Base-by-base conservation (phyloP, 805 yeast genomes). In the Candida odintsovae region DNA sequence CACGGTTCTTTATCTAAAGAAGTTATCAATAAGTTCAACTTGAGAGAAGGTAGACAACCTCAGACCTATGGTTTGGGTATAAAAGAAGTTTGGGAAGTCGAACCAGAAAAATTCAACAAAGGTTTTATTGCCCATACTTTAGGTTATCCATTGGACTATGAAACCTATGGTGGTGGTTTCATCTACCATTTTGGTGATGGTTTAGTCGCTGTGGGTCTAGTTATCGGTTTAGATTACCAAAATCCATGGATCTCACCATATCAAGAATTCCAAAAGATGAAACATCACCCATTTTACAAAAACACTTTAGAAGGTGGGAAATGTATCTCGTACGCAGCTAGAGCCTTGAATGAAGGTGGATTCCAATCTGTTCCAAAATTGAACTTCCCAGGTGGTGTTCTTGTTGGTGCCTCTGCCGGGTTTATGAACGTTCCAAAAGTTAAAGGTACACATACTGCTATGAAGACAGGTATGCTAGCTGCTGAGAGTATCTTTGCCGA, bases 331-430 rank as follows among this genome's bases (percentile, higher is more conserved):
- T 94, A 94, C 59, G 99, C 88, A 16, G 99, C 99, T 4, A 77
- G 99, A 57, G 97, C 98, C 1, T 76, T 94, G 56, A 94, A 92
- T 65, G 99, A 94, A 69, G 99, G 99, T 51, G 99, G 99, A 1
- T 76, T 73, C 55, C 99, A 94, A 70, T 83, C 95, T 35, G 86
- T 94, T 44, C 99, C 99, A 21, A 78, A 83, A 61, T 73, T 94
- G 46, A 72, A 83, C 54, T 94, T 94, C 77, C 98, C 98, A 2
- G 99, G 99, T 43, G 99, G 99, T 44, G 83, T 90, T 9, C 69
- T 94, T 25, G 92, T 94, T 36, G 99, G 99, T 28, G 94, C 95
- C 47, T 72, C 95, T 47, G 99, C 99, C 4, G 99, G 99, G 1
- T 92, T 94, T 65, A 78, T 94, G 80, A 94, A 94, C 63, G 98